phyloP scores from a whole-genome alignment of 805 yeast species.

The Brettanomyces naardenensis region DNA sequence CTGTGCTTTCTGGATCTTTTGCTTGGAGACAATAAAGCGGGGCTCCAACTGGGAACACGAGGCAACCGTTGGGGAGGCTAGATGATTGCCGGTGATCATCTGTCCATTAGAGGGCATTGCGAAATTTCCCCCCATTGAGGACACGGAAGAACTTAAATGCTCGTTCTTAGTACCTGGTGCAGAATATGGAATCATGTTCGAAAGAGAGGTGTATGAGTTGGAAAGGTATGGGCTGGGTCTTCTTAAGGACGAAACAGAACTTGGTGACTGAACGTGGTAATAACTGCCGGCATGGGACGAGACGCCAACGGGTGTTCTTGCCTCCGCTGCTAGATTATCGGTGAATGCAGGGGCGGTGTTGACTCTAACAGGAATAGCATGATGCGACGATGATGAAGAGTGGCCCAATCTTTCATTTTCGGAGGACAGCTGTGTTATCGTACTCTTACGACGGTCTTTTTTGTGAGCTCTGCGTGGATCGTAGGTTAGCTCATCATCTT shows the following conservation, averaged over 20 bases:
- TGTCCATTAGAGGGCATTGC: slow-evolving; percentile 52
- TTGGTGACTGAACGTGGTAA: slow-evolving; percentile 2
- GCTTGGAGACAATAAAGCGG: slow-evolving; percentile 76
- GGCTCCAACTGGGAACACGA: slow-evolving; percentile 63
- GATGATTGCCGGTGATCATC: slow-evolving; percentile 51
- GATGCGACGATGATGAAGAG: neutral
- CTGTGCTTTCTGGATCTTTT: slow-evolving; percentile 41
- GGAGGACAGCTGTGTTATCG: neutral
- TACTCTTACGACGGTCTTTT: slow-evolving; percentile 1
- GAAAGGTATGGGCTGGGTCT: slow-evolving; percentile 9
- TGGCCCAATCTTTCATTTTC: neutral
- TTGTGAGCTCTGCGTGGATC: slow-evolving; percentile 5
- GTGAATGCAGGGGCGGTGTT: neutral
- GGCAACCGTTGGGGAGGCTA: slow-evolving; percentile 63
- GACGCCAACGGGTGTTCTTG: neutral
- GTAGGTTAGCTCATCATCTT: slow-evolving; percentile 7
- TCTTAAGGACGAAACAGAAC: slow-evolving; percentile 3
- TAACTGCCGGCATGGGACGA: neutral
- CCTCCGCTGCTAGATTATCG: slow-evolving; percentile 1
- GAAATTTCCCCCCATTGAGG: slow-evolving; percentile 5
- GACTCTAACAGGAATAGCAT: neutral
- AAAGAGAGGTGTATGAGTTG: slow-evolving; percentile 33
- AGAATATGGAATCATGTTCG: slow-evolving; percentile 59
- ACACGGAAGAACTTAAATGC: slow-evolving; percentile 9
- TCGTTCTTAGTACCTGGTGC: slow-evolving; percentile 55